A percentile compares a stretch with the other conserved stretches of the same genome.
Evolutionary conservation across 495 filamentous ascomycete species (phyloP).

Genomic region (Penicillium desertorum): DNA sequence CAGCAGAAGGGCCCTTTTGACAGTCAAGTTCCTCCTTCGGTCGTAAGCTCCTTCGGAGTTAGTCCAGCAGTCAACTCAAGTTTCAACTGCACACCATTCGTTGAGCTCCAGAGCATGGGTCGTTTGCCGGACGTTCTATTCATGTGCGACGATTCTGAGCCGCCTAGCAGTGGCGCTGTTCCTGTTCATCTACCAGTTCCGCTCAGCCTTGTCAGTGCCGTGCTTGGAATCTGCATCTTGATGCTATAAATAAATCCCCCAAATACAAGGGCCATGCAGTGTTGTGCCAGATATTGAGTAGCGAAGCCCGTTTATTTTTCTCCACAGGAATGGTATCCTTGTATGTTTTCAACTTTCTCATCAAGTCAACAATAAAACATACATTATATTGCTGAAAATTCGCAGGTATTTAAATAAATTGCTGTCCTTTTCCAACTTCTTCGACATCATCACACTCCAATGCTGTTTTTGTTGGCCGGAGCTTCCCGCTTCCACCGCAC

Average conservation of each 20-base stretch:
- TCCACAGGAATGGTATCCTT: too few relatives aligned
- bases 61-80: background rate
- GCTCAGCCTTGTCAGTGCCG: background rate
- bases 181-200: background rate
- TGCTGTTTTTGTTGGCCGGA: too few relatives aligned
- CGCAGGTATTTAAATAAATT: too few relatives aligned
- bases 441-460: too few relatives aligned
- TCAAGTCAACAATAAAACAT: too few relatives aligned
- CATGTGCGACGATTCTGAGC: background rate
- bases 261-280: background rate
- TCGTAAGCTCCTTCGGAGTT: background rate
- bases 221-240: background rate
- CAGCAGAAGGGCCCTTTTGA: conserved; percentile 4
- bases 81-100: conserved; percentile 5
- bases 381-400: too few relatives aligned
- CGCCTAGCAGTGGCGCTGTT: background rate
- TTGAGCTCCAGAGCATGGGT: background rate
- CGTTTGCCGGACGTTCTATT: background rate
- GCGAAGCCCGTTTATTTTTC: background rate
- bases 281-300: background rate
- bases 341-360: too few relatives aligned
- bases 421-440: too few relatives aligned
- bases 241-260: background rate
- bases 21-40: background rate
- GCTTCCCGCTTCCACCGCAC: too few relatives aligned